These are phyloP conservation scores for Hirsutella thompsonii DNA, from an alignment of 2,329 filamentous ascomycete species.

Conservation along the genomic window DNA sequence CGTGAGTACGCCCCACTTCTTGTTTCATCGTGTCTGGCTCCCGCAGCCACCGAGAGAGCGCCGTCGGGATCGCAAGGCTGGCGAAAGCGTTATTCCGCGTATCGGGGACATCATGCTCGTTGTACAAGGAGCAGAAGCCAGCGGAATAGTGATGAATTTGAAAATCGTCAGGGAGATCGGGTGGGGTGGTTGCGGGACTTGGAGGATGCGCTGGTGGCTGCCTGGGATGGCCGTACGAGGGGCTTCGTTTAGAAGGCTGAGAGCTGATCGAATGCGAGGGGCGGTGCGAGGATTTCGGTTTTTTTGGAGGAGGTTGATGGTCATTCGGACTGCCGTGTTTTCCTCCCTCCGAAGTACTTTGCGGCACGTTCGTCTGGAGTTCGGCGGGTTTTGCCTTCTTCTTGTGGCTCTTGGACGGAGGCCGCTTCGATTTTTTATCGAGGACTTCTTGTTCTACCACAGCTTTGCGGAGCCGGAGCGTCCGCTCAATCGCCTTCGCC, in stretches of 20 bases:
- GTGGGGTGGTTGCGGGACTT: conserved; percentile 67
- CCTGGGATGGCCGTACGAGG: conserved; percentile 51
- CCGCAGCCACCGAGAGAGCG: conserved; percentile 66
- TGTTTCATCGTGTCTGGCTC: conserved; percentile 55
- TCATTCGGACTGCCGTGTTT: conserved; percentile 34
- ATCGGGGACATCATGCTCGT: conserved; percentile 44
- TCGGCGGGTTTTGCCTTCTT: conserved; percentile 71
- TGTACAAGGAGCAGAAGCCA: conserved; percentile 65
- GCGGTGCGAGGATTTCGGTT: conserved; percentile 70
- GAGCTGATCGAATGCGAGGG: conserved; percentile 63
- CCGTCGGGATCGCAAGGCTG: conserved; percentile 61
- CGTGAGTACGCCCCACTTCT: conserved; percentile 51
- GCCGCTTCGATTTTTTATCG: conserved; percentile 63
- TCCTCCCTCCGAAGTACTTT: conserved; percentile 40
- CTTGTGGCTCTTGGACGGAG: conserved; percentile 70
- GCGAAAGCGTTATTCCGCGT: conserved; percentile 66
- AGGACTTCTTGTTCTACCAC: conserved; percentile 29
- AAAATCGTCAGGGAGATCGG: conserved; percentile 49
- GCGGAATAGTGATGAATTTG: conserved; percentile 57
- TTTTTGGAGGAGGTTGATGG: conserved; percentile 53
- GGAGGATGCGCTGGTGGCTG: conserved; percentile 44
- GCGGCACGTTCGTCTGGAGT: conserved; percentile 54
- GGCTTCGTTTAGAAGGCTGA: conserved; percentile 50
- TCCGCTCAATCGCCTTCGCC: conserved; percentile 60
- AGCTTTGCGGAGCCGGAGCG: conserved; percentile 43